Evolutionary conservation across 495 filamentous ascomycete species (phyloP).

Genomic region (Hyaloscypha hepaticicola): DNA sequence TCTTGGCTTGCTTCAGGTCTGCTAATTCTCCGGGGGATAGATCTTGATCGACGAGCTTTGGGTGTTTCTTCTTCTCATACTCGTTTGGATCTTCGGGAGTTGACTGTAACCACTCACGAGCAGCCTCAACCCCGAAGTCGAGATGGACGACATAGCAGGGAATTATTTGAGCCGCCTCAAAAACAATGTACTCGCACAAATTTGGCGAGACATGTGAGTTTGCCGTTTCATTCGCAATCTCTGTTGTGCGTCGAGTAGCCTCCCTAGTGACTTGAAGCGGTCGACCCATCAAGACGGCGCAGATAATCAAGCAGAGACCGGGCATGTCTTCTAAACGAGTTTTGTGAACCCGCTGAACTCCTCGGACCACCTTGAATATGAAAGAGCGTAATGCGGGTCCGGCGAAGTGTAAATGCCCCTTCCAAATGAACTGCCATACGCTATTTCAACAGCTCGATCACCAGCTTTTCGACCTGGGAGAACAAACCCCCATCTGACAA

Average conservation of each 20-base stretch:
- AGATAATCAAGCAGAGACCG: conserved; percentile 41
- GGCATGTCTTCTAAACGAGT: conserved; percentile 27
- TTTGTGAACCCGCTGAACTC: neutral
- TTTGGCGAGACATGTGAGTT: conserved; percentile 38
- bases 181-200: conserved; percentile 41
- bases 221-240: conserved; percentile 27
- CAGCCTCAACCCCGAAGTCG: conserved; percentile 32
- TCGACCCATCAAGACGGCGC: conserved; percentile 41
- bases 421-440: conserved; percentile 40
- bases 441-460: conserved; percentile 24
- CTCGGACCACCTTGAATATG: conserved; percentile 29
- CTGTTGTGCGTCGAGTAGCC: conserved; percentile 28
- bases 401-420: conserved; percentile 41
- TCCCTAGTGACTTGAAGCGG: conserved; percentile 27
- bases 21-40: conserved; percentile 32
- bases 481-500: conserved; percentile 44
- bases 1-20: conserved; percentile 31
- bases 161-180: conserved; percentile 40
- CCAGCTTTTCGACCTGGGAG: conserved; percentile 36
- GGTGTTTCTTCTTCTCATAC: conserved; percentile 11
- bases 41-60: conserved; percentile 14
- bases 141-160: conserved; percentile 45
- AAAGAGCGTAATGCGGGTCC: conserved; percentile 34
- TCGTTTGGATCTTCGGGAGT: conserved; percentile 3
- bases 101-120: conserved; percentile 23